Percentiles rank a stretch among this genome's conserved stretches.
Evolutionary conservation across 768 basidiomycete genomes (phyloP).

Genomic region (Russula earlei): DNA sequence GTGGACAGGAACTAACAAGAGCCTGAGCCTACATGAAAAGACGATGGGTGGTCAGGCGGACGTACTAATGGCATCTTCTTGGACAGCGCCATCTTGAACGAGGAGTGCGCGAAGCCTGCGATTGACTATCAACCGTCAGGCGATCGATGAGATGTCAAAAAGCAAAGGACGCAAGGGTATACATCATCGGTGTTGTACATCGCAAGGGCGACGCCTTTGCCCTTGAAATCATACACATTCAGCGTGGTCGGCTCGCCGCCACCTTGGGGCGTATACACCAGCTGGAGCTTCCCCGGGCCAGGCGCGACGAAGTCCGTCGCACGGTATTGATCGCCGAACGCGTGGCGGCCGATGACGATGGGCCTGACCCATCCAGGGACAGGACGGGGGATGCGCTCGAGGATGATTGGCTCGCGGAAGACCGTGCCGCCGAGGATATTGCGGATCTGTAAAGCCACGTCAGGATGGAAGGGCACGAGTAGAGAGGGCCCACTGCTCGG

Average conservation of each 20-base stretch:
- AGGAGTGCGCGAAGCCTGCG: constrained; percentile 90
- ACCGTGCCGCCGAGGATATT: constrained; percentile 98
- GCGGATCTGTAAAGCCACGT: constrained; percentile 51
- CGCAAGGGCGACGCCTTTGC: constrained; percentile 83
- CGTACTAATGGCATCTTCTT: constrained; percentile 68
- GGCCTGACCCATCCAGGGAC: constrained; percentile 97
- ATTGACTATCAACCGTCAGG: constrained; percentile 52
- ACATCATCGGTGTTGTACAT: constrained; percentile 99
- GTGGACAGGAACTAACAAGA: constrained; percentile 80
- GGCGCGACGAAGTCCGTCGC: constrained; percentile 89
- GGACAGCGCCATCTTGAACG: constrained; percentile 89
- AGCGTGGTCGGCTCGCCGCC: constrained; percentile 59
- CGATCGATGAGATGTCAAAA: background rate
- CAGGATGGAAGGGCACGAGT: background rate
- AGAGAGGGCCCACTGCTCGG: background rate
- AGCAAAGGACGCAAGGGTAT: constrained; percentile 13
- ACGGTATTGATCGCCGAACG: constrained; percentile 96
- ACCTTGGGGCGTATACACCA: constrained; percentile 78
- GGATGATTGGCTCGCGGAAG: constrained; percentile 96
- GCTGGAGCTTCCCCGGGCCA: constrained; percentile 87
- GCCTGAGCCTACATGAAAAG: background rate
- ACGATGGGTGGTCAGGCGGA: background rate
- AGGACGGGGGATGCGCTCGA: constrained; percentile 82
- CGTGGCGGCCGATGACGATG: constrained; percentile 62
- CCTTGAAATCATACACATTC: constrained; percentile 91